These are phyloP conservation scores for Lachnellula cervina DNA, from an alignment of 2,329 filamentous ascomycete species.

Conservation along the genomic window DNA sequence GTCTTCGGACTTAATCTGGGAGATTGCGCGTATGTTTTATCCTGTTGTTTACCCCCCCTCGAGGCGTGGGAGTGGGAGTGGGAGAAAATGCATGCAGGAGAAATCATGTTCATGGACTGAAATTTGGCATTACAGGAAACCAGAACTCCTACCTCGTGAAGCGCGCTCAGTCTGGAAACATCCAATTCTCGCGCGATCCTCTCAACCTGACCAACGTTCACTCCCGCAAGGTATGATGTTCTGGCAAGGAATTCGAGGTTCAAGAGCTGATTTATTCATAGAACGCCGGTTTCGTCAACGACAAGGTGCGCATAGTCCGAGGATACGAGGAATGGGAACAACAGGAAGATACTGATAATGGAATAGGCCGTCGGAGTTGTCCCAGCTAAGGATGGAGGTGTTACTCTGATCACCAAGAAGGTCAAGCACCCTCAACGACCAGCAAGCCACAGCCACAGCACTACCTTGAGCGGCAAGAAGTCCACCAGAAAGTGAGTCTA, in stretches of 20 bases:
- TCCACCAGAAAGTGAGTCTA: conserved; percentile 71
- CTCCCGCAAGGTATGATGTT: conserved; percentile 70
- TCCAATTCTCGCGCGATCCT: conserved; percentile 90
- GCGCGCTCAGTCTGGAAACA: conserved; percentile 72
- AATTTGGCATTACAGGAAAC: conserved; percentile 53
- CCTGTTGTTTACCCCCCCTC: conserved; percentile 5
- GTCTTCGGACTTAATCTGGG: conserved; percentile 90
- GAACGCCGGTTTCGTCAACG: conserved; percentile 90
- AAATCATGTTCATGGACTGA: conserved; percentile 10
- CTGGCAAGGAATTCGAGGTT: not conserved
- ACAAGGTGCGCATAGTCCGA: conserved; percentile 61
- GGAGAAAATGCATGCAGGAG: not conserved
- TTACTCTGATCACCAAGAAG: conserved; percentile 85
- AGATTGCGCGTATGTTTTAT: conserved; percentile 77
- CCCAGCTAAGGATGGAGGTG: conserved; percentile 69
- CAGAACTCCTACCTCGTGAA: conserved; percentile 92
- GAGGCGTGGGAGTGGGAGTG: not conserved
- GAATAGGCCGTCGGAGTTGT: conserved; percentile 71
- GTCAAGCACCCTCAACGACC: conserved; percentile 67
- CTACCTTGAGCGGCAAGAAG: conserved; percentile 67
- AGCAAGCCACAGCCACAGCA: conserved; percentile 57
- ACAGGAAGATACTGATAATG: conserved; percentile 19
- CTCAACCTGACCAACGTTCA: conserved; percentile 91
- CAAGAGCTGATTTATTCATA: conserved; percentile 36
- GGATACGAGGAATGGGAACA: not conserved